These are phyloP conservation scores for Apiospora pterosperma DNA, from an alignment of 2,329 filamentous ascomycete species.

Conservation along the genomic window DNA sequence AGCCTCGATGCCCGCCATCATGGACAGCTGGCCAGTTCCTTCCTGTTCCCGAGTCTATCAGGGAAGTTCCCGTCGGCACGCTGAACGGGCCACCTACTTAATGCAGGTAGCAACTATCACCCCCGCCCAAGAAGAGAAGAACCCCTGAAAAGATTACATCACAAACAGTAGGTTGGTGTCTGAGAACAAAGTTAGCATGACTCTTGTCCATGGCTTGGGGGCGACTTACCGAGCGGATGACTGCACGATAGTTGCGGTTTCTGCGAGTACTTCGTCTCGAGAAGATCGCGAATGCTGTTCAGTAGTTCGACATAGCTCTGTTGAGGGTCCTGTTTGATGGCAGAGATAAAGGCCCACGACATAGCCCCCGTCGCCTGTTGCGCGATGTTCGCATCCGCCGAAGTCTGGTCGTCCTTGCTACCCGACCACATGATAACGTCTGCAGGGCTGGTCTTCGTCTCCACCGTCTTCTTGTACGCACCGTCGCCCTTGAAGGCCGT, in stretches of 20 bases:
- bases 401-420: slow-evolving; percentile 94
- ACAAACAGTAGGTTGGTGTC: slow-evolving; percentile 63
- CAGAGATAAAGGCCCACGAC: slow-evolving; percentile 94
- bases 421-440: slow-evolving; percentile 98
- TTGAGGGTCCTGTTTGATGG: slow-evolving; percentile 93
- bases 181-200: slow-evolving; percentile 25
- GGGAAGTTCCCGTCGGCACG: neutral
- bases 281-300: slow-evolving; percentile 92
- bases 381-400: slow-evolving; percentile 88
- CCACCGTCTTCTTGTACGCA: slow-evolving; percentile 74
- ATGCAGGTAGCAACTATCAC: neutral
- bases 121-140: neutral
- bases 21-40: neutral
- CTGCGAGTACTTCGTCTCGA: slow-evolving; percentile 83
- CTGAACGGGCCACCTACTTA: neutral
- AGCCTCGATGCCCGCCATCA: neutral
- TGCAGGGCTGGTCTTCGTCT: slow-evolving; percentile 90
- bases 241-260: slow-evolving; percentile 97
- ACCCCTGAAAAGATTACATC: slow-evolving; percentile 37
- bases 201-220: neutral
- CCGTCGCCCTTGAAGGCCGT: slow-evolving; percentile 80
- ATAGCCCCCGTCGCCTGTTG: slow-evolving; percentile 94
- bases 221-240: slow-evolving; percentile 81
- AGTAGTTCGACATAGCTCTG: slow-evolving; percentile 97
- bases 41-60: too few species aligned